Base-by-base conservation (phyloP, 2,329 filamentous ascomycete genomes). In the Amauroascus niger region DNA sequence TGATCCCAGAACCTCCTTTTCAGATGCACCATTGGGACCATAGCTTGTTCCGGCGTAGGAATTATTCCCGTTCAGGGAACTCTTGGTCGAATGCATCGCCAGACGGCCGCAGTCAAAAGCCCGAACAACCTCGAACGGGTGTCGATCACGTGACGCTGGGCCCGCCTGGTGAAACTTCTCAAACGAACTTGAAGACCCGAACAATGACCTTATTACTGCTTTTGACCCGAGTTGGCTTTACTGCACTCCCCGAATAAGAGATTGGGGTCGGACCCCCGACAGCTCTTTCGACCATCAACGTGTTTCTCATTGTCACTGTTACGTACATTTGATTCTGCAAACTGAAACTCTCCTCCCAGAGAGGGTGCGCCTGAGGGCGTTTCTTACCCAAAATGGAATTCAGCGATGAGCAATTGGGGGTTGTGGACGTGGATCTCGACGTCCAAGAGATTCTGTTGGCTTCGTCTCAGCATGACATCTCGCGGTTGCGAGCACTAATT, bases 401-500 rank as follows among this genome's bases (percentile, higher is more conserved):
- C 13, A 22, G 11, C 26, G 33, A 47, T 41, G 45, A 49, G 35
- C 51, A 53, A 30, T 26, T 57, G 22, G 52, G 24, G 13, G 45
- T 20, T n/a, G 51, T 60, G 32, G 53, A 69, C 22, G 60, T 67
- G 49, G 71, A 74, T 56, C 59, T 71, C 39, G 62, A 67, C 30
- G 67, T 71, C 32, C 80, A 84, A 68, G 76, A 79, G 57, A 79
- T 86, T 59, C 78, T 87, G 52, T 77, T 84, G 46, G 81, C 82
- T 20, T 77, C 84, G 33, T 77, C 82, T 4, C 76, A 83, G 60
- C 84, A 87, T 69, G 78, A 95, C 67, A 70, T 84, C 56, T 68
- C 77, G 33, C 76, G 78, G 48, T 78, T 95, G 40, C 84, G 83
- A 66, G 77, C 79, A 53, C 79, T 95, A 6, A 79, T 94, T 57